Conservation (phyloP, 2,329 filamentous ascomycete species). For the Epichloe scottii region DNA sequence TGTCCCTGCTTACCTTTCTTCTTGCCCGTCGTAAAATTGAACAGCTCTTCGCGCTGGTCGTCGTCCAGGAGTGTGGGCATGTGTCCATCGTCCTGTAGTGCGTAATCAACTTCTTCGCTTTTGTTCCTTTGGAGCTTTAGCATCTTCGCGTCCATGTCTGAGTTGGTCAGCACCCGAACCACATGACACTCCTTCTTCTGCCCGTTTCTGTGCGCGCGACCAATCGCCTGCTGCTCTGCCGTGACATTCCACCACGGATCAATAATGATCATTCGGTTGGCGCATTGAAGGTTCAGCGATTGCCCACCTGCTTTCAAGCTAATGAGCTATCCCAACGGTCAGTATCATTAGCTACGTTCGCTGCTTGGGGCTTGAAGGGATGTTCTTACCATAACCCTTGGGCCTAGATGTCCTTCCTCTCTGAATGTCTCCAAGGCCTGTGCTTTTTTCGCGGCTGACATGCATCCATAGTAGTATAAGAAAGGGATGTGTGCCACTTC, state of each 20-base stretch:
- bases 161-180: constrained; percentile 40
- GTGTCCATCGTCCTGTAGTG: constrained; percentile 19
- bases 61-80: neutral
- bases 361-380: neutral
- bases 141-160: constrained; percentile 47
- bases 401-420: fast-evolving
- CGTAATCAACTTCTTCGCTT: constrained; percentile 27
- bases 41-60: neutral
- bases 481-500: constrained; percentile 18
- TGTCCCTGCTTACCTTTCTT: neutral
- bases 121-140: constrained; percentile 44
- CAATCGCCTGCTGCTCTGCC: constrained; percentile 48
- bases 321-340: constrained; percentile 16
- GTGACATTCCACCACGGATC: constrained; percentile 52
- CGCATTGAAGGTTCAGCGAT: constrained; percentile 27
- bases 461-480: constrained; percentile 24
- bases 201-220: constrained; percentile 50
- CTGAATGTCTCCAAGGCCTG: constrained; percentile 14
- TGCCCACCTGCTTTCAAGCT: constrained; percentile 23
- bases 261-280: constrained; percentile 40
- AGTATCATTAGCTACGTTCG: neutral
- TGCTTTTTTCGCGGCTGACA: constrained; percentile 7
- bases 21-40: neutral
- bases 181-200: constrained; percentile 49
- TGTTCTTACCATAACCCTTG: constrained; percentile 26